These are phyloP conservation scores for cucumber (Cucumis sativus) DNA, from an alignment of 306 rosid genomes.

Conservation along the genomic window Cucumber_9930_V3 NC_026659.2:26205501-26206000, in stretches of 20 bases:
- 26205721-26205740: neutral
- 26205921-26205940: neutral
- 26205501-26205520: conserved; percentile 33
- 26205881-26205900: neutral
- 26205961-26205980: neutral
- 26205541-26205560: conserved; percentile 26
- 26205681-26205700: neutral
- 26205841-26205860: neutral
- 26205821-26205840: neutral
- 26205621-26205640: conserved; percentile 82
- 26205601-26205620: conserved; percentile 65
- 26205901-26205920: neutral
- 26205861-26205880: neutral
- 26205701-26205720: neutral
- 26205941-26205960: neutral
- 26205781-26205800: neutral
- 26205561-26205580: conserved; percentile 24
- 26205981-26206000: neutral
- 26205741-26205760: neutral
- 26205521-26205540: conserved; percentile 25
- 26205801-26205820: neutral
- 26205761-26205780: neutral
- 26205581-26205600: conserved; percentile 26
- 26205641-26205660: conserved; percentile 44
- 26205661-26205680: neutral